A percentile compares a stretch with the other conserved stretches of the same genome.
phyloP scores from a whole-genome alignment of 2,329 filamentous ascomycete species.

The Hypoxylon sp. region DNA sequence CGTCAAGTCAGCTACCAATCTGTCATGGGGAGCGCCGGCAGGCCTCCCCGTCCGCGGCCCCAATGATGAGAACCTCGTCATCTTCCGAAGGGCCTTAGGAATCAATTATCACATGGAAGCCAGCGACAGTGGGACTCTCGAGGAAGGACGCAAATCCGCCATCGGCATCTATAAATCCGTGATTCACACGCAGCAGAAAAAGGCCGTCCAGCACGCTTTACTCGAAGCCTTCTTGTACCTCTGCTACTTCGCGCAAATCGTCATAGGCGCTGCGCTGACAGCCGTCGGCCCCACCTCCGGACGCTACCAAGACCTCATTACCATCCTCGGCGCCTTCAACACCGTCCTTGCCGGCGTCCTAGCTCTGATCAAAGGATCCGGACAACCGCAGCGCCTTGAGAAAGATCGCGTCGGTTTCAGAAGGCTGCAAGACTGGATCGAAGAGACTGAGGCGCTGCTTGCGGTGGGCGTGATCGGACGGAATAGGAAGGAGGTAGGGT shows the following conservation, averaged over 20 bases:
- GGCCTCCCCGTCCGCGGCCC: constrained; percentile 53
- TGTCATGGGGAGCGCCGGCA: constrained; percentile 56
- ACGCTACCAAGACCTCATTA: constrained; percentile 65
- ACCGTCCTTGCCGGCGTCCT: constrained; percentile 73
- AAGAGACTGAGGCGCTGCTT: constrained; percentile 64
- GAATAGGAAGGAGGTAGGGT: constrained; percentile 58
- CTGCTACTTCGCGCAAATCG: constrained; percentile 60
- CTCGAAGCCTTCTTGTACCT: constrained; percentile 58
- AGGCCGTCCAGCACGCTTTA: constrained; percentile 52
- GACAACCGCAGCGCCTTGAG: constrained; percentile 61
- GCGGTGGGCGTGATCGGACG: constrained; percentile 58
- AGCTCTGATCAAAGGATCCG: constrained; percentile 67
- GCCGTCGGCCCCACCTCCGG: constrained; percentile 61
- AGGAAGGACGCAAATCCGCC: constrained; percentile 54
- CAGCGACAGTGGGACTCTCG: constrained; percentile 49
- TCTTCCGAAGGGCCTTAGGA: constrained; percentile 60
- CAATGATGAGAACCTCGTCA: constrained; percentile 57
- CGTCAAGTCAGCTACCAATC: constrained; percentile 49
- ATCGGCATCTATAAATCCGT: constrained; percentile 59
- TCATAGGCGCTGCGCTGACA: constrained; percentile 63
- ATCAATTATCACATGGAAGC: constrained; percentile 54
- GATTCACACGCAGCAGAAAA: constrained; percentile 52
- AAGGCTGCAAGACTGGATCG: constrained; percentile 66
- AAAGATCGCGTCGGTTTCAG: constrained; percentile 62
- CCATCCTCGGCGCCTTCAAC: constrained; percentile 71